Base-by-base conservation (phyloP, 2,329 filamentous ascomycete species). In the Aspergillus sp. region DNA sequence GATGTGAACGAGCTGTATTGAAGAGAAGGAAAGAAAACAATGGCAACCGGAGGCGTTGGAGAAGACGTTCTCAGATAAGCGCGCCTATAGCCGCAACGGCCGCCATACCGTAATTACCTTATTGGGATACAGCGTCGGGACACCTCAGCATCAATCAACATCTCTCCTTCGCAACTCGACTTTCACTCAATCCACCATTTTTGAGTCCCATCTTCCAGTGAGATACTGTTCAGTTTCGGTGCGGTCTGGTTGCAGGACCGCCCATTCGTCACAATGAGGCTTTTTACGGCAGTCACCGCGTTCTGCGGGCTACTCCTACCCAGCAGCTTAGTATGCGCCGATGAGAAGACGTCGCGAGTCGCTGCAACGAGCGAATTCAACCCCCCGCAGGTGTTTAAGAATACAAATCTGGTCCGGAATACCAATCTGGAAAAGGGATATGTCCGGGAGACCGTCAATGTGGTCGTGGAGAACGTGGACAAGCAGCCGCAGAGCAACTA, bases 391-490 rank as follows among this genome's bases (percentile, higher is more conserved):
- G 86, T 90, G 56, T 98, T 95, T 75, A 88, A 90, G 73, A 96
- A 98, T 70, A 79, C 78, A 69, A 97, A 98, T 67, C 71, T 97
- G 29, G 85, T 97, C 44, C 86, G 93, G 60, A 83, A 86, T 54
- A 84, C 94, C 63, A 95, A 94, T 56, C 72, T 96, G 48, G 91
- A 97, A 71, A 97, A 96, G 76, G 86, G 82, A 57, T 97, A 93
- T 62, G 82, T 83, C 46, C 84, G 89, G 64, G 91, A 97, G 70
- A 85, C 83, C 9, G 81, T 96, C 76, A 96, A 97, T 71, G 84
- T 95, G n/a, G 77, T 94, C 44, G 81, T 98, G 53, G 86, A 96
- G 74, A 98, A 98, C 67, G 76, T 86, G 56, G 87, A 85, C 61
- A 77, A 79, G 51, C 74, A 83, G 55, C 79, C 89, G 12, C 90